Evolutionary conservation across 306 rosid species (phyloP).

Genomic region (Rubus parviflorus): DNA sequence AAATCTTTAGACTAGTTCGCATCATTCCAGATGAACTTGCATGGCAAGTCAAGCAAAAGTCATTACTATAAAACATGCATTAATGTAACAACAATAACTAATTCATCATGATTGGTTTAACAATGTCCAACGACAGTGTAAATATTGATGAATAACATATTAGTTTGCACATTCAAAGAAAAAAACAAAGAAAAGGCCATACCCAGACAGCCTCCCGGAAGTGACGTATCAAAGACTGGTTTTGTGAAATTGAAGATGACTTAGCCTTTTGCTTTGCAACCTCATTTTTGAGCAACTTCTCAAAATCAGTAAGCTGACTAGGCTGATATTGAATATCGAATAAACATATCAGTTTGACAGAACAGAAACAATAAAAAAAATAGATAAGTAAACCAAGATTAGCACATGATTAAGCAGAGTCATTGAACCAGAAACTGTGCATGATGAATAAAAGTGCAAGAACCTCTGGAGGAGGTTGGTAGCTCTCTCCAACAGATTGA

Average conservation of each 20-base stretch:
- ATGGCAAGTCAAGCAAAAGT: background rate
- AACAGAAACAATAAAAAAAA: background rate
- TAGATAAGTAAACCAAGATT: background rate
- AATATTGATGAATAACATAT: background rate
- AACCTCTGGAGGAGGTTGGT: constrained; percentile 73
- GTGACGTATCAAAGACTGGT: constrained; percentile 51
- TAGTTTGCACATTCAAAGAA: background rate
- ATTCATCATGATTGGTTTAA: background rate
- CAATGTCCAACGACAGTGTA: background rate
- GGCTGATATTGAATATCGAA: constrained; percentile 21
- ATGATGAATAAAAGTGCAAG: constrained; percentile 11
- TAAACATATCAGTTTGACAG: constrained; percentile 9
- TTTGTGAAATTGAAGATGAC: constrained; percentile 42
- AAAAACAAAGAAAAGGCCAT: constrained; percentile 26
- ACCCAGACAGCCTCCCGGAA: constrained; percentile 95
- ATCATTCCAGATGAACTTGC: background rate
- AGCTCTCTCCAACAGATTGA: constrained; percentile 54
- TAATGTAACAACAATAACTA: background rate
- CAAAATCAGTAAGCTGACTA: constrained; percentile 63
- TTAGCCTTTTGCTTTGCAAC: constrained; percentile 43
- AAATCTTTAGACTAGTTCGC: background rate
- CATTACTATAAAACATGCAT: background rate
- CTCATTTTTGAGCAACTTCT: constrained; percentile 62
- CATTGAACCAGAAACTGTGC: constrained; percentile 21
- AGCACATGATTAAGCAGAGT: constrained; percentile 5